A percentile compares a stretch with the other conserved stretches of the same genome.
These are phyloP conservation scores for Teratosphaeria viscida DNA, from an alignment of 2,329 filamentous ascomycete species.

Conservation along the genomic window DNA sequence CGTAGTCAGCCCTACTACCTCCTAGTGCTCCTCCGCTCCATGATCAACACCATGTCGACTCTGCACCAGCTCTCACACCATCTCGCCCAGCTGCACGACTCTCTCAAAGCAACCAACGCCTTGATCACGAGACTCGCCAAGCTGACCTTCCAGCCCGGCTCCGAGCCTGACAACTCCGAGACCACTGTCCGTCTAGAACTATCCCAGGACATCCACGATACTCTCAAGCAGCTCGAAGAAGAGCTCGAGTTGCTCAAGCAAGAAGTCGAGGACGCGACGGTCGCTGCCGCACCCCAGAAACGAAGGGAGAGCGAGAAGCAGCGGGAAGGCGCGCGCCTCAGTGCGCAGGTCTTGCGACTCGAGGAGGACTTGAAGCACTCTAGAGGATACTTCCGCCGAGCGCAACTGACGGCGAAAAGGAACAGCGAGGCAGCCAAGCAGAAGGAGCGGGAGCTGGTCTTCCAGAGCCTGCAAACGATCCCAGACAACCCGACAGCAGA, in stretches of 20 bases:
- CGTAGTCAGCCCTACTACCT: background rate
- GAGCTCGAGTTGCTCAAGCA: constrained; percentile 72
- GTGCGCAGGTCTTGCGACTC: constrained; percentile 56
- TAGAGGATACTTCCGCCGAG: constrained; percentile 64
- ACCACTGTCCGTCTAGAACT: constrained; percentile 57
- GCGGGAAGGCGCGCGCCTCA: constrained; percentile 48
- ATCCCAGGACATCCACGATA: constrained; percentile 67
- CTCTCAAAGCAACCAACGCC: constrained; percentile 42
- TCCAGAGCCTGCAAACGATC: constrained; percentile 51
- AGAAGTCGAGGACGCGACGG: constrained; percentile 61
- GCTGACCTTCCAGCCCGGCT: constrained; percentile 52
- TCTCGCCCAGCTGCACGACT: constrained; percentile 36
- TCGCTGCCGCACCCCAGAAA: constrained; percentile 26
- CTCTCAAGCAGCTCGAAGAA: constrained; percentile 67
- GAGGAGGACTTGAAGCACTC: constrained; percentile 59
- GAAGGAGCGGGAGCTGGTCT: constrained; percentile 65
- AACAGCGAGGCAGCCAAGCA: constrained; percentile 63
- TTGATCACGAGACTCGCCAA: constrained; percentile 48
- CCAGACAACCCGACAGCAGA: constrained; percentile 17
- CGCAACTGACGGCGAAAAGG: constrained; percentile 68
- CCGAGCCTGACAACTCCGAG: constrained; percentile 47
- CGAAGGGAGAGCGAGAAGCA: constrained; percentile 44
- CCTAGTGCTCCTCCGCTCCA: background rate
- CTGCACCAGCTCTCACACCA: constrained; percentile 14
- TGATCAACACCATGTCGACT: constrained; percentile 4